Base-by-base conservation (phyloP, 352 stramenopile species). In the Pythium aphanidermatum region DNA sequence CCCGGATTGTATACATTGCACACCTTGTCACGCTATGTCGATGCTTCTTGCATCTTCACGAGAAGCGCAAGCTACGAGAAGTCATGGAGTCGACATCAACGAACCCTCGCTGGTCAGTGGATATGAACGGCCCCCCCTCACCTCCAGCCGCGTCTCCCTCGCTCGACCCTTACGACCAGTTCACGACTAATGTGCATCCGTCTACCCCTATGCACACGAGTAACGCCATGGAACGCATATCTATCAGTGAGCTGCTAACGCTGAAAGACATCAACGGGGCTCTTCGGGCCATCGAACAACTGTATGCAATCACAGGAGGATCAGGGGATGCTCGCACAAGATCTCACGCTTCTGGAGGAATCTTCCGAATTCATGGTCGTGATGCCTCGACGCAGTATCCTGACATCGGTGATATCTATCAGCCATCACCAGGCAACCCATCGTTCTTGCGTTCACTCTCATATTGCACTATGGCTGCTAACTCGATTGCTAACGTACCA, bases 11-110 rank as follows among this genome's bases (percentile, higher is more conserved):
- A 8, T 78, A 78, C 43, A 51, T 74, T 21, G 40, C 55, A n/a
- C 67, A 78, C 33, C 17, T 78, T 4, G 19, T 55, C 30, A 29
- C 65, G 7, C 46, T 78, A 8, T 78, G 67, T 8, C 60, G 67
- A 20, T 74, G 67, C 50, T 78, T 68, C 17, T 10, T 78, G 12
- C 67, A 78, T 32, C 32, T 78, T 21, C 53, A 78, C 37, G 63
- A 74, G 32, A 63, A 64, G 17, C 49, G 58, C 11, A 42, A 27
- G 14, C 55, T 70, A 4, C 58, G 55, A 8, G 65, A 75, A 23
- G 62, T 75, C 26, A 54, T 75, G 43, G 59, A 62, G 17, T 52
- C 54, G n/a, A 55, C 50, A 25, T 58, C 50, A 1, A 51, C 41
- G 11, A 42, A 51, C 20, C 41, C 41, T 2, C 36, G 44, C 9